Evolutionary conservation across 2,329 filamentous ascomycete genomes (phyloP).

Genomic region (Drechslerella stenobrocha): DNA sequence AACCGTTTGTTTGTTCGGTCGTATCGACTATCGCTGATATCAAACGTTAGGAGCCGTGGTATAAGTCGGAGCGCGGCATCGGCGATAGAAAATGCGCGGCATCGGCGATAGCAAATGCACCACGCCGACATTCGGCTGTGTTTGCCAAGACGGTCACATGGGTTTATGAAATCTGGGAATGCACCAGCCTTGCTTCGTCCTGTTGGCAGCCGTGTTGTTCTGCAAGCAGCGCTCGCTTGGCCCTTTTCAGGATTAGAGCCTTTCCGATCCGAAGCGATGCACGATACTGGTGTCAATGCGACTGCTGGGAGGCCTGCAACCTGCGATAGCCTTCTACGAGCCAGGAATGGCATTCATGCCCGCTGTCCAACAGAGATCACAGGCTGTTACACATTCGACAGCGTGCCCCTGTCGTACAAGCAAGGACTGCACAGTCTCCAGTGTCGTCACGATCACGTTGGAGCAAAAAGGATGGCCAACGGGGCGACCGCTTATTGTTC

Average conservation of each 20-base stretch:
- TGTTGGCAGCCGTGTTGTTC: conserved; percentile 17
- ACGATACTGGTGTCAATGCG: conserved; percentile 47
- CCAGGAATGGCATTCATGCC: conserved; percentile 21
- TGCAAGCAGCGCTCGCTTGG: conserved; percentile 25
- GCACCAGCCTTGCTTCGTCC: conserved; percentile 26
- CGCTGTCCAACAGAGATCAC: too few species aligned
- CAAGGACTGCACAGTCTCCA: conserved; percentile 19
- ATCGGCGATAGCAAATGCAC: too few species aligned
- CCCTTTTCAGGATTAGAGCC: conserved; percentile 25
- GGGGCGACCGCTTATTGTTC: conserved; percentile 24
- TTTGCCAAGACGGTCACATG: neutral
- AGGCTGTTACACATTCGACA: neutral
- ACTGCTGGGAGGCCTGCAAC: too few species aligned
- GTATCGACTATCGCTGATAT: conserved; percentile 2
- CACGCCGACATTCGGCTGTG: neutral
- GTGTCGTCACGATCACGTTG: conserved; percentile 48
- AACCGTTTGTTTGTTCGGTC: conserved; percentile 6
- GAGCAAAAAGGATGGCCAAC: conserved; percentile 1
- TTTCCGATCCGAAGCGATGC: conserved; percentile 30
- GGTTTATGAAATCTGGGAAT: conserved; percentile 20
- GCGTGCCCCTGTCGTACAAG: neutral
- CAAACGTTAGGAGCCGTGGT: neutral
- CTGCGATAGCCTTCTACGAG: conserved; percentile 34
- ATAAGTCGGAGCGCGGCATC: neutral
- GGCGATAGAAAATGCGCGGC: neutral